These are phyloP conservation scores for Pleurotus giganteus DNA, from an alignment of 768 basidiomycete species.

Conservation along the genomic window DNA sequence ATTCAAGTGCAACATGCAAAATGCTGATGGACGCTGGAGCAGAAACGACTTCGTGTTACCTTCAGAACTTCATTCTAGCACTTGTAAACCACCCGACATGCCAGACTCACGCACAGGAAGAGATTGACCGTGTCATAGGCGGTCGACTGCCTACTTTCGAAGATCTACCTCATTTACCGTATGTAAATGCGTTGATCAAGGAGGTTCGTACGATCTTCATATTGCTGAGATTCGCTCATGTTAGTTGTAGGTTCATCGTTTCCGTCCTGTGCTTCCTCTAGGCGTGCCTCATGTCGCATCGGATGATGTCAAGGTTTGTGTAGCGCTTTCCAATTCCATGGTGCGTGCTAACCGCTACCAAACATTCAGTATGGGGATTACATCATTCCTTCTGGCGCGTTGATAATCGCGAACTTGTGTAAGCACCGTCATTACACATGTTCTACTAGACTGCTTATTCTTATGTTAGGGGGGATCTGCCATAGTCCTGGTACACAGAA, in stretches of 20 bases:
- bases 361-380: slow-evolving; percentile 13
- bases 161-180: slow-evolving; percentile 22
- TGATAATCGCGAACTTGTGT: slow-evolving; percentile 13
- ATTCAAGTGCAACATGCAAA: slow-evolving; percentile 28
- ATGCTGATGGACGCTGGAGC: slow-evolving; percentile 27
- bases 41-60: slow-evolving; percentile 22
- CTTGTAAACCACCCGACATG: slow-evolving; percentile 26
- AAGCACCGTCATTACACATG: no score
- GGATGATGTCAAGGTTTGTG: no score
- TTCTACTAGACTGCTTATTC: no score
- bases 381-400: slow-evolving; percentile 8
- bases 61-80: slow-evolving; percentile 19
- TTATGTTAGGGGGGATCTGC: neutral
- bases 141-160: slow-evolving; percentile 21
- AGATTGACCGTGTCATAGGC: slow-evolving; percentile 27
- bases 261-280: slow-evolving; percentile 12
- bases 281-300: no score
- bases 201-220: slow-evolving; percentile 13
- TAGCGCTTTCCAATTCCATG: no score
- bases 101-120: slow-evolving; percentile 22
- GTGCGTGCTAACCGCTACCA: no score
- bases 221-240: neutral
- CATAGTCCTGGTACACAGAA: neutral
- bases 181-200: slow-evolving; percentile 21
- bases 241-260: slow-evolving; percentile 13